These are phyloP conservation scores for Colletotrichum cereale DNA, from an alignment of 2,329 filamentous ascomycete genomes.

Conservation along the genomic window DNA sequence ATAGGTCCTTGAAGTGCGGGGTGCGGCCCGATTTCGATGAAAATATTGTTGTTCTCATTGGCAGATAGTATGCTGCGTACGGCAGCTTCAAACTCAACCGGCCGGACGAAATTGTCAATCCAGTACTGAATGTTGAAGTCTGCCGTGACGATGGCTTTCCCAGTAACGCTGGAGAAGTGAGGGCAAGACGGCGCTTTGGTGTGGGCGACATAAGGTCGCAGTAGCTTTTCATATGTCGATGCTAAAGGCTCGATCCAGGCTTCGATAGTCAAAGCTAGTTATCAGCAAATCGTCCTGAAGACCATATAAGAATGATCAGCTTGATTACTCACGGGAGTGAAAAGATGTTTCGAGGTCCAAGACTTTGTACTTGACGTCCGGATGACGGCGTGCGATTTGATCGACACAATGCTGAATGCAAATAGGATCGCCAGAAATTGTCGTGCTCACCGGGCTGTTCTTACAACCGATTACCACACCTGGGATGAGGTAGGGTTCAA, in stretches of 20 bases:
- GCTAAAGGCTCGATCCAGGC: conserved; percentile 42
- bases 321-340: conserved; percentile 54
- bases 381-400: conserved; percentile 45
- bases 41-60: conserved; percentile 31
- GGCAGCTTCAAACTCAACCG: conserved; percentile 58
- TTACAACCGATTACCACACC: conserved; percentile 48
- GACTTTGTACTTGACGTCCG: conserved; percentile 48
- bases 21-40: conserved; percentile 45
- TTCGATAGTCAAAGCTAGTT: too few relatives aligned
- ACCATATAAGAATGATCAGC: too few relatives aligned
- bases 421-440: conserved; percentile 44
- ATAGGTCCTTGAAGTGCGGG: conserved; percentile 42
- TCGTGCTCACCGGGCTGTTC: conserved; percentile 49
- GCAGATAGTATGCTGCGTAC: conserved; percentile 43
- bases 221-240: conserved; percentile 19
- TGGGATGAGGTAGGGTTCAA: conserved; percentile 45
- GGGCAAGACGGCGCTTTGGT: conserved; percentile 11
- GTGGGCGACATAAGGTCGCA: conserved; percentile 17
- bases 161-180: conserved; percentile 47
- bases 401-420: conserved; percentile 46
- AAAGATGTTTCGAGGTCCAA: conserved; percentile 57
- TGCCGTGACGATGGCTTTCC: conserved; percentile 41
- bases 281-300: too few relatives aligned
- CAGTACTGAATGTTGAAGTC: conserved; percentile 51
- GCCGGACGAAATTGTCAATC: conserved; percentile 57